phyloP scores from a whole-genome alignment of 257 asterid species.

The Primulina tabacum region DNA sequence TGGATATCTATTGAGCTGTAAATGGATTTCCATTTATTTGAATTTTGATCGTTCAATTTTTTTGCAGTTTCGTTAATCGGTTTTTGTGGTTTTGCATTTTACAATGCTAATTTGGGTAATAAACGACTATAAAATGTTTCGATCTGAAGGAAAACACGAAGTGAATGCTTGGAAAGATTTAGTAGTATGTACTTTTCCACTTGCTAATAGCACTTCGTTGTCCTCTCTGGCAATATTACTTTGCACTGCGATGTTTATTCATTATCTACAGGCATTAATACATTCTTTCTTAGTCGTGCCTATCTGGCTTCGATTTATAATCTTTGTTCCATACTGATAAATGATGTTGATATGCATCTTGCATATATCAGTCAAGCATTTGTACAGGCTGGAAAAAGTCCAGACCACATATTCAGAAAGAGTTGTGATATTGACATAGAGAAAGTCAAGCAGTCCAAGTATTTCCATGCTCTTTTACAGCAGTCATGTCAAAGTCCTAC shows the following conservation, averaged over 20 bases:
- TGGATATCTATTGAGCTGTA: background rate
- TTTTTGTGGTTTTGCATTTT: too few relatives aligned
- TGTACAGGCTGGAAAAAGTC: conserved; percentile 81
- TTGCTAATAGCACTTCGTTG: too few relatives aligned
- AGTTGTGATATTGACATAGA: conserved; percentile 50
- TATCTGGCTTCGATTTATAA: background rate
- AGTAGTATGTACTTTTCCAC: too few relatives aligned
- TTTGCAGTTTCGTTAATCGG: background rate
- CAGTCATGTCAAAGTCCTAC: conserved; percentile 39
- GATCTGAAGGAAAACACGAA: background rate
- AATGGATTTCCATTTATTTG: conserved; percentile 12
- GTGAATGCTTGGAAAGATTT: too few relatives aligned
- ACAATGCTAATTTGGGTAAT: too few relatives aligned
- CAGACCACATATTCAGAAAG: conserved; percentile 60
- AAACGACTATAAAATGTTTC: background rate
- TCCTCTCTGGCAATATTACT: background rate
- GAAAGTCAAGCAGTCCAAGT: conserved; percentile 70
- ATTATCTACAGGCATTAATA: too few relatives aligned
- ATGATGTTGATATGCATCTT: conserved; percentile 23
- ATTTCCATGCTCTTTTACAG: conserved; percentile 49
- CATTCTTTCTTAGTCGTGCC: background rate
- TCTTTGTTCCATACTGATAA: conserved; percentile 5
- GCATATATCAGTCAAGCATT: conserved; percentile 68
- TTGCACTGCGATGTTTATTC: background rate
- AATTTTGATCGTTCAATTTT: background rate